Conservation (phyloP, 345 rosid species). For the Abelmoschus esculentus region DNA sequence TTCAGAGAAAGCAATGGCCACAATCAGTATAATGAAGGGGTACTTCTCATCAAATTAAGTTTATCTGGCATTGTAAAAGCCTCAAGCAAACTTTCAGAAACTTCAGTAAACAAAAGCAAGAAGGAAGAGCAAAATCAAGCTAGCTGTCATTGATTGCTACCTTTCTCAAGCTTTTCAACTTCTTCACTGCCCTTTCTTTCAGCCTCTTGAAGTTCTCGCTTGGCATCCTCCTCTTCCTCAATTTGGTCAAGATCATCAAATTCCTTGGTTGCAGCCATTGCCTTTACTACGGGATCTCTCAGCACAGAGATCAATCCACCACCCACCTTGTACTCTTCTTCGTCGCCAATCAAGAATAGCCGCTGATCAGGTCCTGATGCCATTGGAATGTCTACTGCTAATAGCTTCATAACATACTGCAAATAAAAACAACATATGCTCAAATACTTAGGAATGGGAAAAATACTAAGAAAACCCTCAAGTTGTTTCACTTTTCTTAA, state of each 20-base stretch:
- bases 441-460: background rate
- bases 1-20: background rate
- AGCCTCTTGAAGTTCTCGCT: constrained; percentile 65
- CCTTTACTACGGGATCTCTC: constrained; percentile 88
- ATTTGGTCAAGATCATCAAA: constrained; percentile 78
- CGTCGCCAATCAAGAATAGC: constrained; percentile 69
- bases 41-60: background rate
- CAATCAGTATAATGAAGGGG: background rate
- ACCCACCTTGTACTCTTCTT: constrained; percentile 81
- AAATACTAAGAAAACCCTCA: background rate
- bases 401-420: constrained; percentile 77
- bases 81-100: constrained; percentile 12
- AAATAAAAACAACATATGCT: constrained; percentile 4
- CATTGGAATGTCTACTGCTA: constrained; percentile 91
- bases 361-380: constrained; percentile 87
- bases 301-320: constrained; percentile 77
- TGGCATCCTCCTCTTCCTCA: constrained; percentile 84
- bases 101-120: constrained; percentile 6
- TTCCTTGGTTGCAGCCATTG: constrained; percentile 86
- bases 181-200: constrained; percentile 64
- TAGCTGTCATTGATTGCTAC: constrained; percentile 22
- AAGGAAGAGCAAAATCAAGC: constrained; percentile 5
- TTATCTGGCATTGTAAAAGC: constrained; percentile 8
- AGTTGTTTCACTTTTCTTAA: background rate
- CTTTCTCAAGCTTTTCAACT: constrained; percentile 56